Percentiles rank a stretch among this genome's conserved stretches.
phyloP scores from a whole-genome alignment of 2,329 filamentous ascomycete species.

The Pseudocercospora fijiensis region DNA sequence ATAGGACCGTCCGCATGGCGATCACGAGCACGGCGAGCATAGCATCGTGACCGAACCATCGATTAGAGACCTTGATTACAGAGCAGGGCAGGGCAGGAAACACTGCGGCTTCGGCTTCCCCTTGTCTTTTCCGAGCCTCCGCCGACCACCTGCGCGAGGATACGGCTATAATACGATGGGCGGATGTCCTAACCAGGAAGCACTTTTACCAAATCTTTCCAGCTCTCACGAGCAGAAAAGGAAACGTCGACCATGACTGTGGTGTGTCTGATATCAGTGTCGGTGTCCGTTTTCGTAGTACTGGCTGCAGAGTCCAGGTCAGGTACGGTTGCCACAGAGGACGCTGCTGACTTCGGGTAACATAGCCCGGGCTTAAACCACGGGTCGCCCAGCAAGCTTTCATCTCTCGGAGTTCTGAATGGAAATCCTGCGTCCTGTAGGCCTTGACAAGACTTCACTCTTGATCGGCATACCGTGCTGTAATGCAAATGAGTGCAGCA shows the following conservation, averaged over 20 bases:
- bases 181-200: background rate
- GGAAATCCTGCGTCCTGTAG: background rate
- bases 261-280: background rate
- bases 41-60: background rate
- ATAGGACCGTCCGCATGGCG: background rate
- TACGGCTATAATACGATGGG: too few species aligned
- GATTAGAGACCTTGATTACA: background rate
- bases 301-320: background rate
- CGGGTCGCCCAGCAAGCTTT: background rate
- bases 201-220: background rate
- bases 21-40: background rate
- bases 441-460: background rate
- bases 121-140: background rate
- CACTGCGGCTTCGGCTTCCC: background rate
- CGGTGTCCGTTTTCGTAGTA: background rate
- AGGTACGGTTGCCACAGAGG: background rate
- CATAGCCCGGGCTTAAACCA: background rate
- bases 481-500: background rate
- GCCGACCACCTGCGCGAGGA: background rate
- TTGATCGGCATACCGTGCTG: background rate
- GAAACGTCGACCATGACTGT: background rate
- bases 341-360: background rate
- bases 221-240: background rate
- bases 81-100: background rate
- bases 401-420: background rate